Percentiles rank a stretch among this genome's conserved stretches.
Conservation (phyloP, 257 asterid genomes). For the Scutellaria barbata region DNA sequence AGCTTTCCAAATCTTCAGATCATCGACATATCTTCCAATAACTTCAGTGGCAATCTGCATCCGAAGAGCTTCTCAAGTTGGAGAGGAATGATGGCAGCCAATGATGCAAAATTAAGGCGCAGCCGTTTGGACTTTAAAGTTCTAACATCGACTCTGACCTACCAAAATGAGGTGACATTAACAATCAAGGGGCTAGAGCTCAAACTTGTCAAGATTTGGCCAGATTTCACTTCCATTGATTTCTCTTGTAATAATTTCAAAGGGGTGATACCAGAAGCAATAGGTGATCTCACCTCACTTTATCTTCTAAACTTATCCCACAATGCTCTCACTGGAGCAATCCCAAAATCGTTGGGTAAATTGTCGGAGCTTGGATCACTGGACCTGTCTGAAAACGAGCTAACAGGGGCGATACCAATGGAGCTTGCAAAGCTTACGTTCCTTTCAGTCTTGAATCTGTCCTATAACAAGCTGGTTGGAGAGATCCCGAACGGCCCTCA, state of each 20-base stretch:
- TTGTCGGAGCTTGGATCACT: no score
- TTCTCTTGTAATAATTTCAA: not conserved
- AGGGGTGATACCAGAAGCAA: constrained; percentile 1
- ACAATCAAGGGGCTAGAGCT: constrained; percentile 31
- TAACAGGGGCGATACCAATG: constrained; percentile 42
- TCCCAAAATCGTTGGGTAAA: no score
- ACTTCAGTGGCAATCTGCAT: constrained; percentile 26
- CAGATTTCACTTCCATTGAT: not conserved
- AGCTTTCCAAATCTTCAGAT: constrained; percentile 32
- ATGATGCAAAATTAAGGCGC: not conserved
- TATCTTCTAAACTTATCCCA: no score
- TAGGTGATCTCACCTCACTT: constrained; percentile 45
- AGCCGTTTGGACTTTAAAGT: not conserved
- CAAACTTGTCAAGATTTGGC: not conserved
- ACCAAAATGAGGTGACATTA: constrained; percentile 41
- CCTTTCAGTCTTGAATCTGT: constrained; percentile 44
- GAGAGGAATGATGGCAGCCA: constrained; percentile 21
- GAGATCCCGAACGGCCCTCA: not conserved
- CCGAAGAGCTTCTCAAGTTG: constrained; percentile 6
- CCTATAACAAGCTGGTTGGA: constrained; percentile 40
- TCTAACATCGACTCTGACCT: not conserved
- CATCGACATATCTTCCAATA: constrained; percentile 32
- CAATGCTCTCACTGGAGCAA: no score
- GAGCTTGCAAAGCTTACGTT: constrained; percentile 42
- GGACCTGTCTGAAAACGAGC: constrained; percentile 41